Percentiles rank a stretch among this genome's conserved stretches.
These are phyloP conservation scores for Orbilia blumenaviensis DNA, from an alignment of 2,329 filamentous ascomycete species.

Conservation along the genomic window DNA sequence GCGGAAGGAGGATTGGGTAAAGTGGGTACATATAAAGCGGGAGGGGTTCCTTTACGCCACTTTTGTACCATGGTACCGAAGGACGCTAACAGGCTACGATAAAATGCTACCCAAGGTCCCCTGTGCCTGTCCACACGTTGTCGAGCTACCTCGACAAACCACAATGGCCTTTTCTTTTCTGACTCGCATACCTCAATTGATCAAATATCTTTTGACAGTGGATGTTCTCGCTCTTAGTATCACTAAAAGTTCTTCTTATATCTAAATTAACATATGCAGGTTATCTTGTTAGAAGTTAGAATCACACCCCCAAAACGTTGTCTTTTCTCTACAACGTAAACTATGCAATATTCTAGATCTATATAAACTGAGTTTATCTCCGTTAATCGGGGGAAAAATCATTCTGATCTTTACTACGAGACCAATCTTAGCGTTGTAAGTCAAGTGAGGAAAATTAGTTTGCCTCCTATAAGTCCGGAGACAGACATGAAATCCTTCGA, in stretches of 20 bases:
- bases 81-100: background rate
- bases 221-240: too few species aligned
- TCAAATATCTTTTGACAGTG: background rate
- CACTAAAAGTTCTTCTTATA: too few species aligned
- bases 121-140: background rate
- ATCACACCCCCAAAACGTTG: background rate
- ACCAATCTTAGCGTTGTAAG: too few species aligned
- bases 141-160: background rate
- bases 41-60: background rate
- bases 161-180: background rate
- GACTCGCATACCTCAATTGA: background rate
- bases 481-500: background rate
- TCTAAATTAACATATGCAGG: too few species aligned
- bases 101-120: background rate
- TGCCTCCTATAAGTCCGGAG: background rate
- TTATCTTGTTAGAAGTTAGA: background rate
- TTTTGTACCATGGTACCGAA: background rate
- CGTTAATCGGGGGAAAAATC: background rate
- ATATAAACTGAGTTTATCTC: background rate
- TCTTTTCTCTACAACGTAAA: too few species aligned
- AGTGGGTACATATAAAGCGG: background rate
- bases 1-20: background rate
- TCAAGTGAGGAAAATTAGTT: background rate
- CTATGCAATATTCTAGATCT: too few species aligned
- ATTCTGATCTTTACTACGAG: too few species aligned